These are phyloP conservation scores for Coniochaeta sp. DNA, from an alignment of 2,329 filamentous ascomycete species.

Conservation along the genomic window DNA sequence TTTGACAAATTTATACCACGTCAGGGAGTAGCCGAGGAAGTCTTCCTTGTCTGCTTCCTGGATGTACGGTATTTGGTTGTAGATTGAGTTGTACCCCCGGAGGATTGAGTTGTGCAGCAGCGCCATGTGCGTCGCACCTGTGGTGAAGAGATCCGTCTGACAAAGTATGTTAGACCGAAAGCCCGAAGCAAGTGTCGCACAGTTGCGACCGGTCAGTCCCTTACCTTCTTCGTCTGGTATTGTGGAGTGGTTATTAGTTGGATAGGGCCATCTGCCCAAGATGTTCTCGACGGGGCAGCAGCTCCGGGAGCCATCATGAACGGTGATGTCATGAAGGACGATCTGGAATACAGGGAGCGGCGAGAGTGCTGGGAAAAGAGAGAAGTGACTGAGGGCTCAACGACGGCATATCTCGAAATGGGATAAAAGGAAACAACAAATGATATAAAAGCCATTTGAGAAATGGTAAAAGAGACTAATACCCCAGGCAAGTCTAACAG, in stretches of 20 bases:
- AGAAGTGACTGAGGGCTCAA: neutral
- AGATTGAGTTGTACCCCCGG: constrained; percentile 58
- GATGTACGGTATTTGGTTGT: constrained; percentile 49
- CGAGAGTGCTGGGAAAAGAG: neutral
- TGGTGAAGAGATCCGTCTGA: constrained; percentile 51
- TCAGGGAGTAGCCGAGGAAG: constrained; percentile 51
- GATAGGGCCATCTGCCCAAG: constrained; percentile 2
- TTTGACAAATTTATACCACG: constrained; percentile 52
- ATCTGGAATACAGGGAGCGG: neutral
- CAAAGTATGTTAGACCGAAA: neutral
- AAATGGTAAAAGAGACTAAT: no score
- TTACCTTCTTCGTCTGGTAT: constrained; percentile 1
- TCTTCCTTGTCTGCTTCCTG: constrained; percentile 42
- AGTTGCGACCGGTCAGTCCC: neutral
- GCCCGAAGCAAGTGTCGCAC: neutral
- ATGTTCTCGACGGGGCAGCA: neutral
- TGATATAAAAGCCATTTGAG: neutral
- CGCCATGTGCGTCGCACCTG: constrained; percentile 54
- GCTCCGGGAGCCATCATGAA: neutral
- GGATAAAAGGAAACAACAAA: neutral
- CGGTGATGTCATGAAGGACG: neutral
- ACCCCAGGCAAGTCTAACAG: no score
- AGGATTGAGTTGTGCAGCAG: constrained; percentile 57
- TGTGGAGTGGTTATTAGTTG: neutral
- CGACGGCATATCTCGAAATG: neutral